Base-by-base conservation (phyloP, 495 filamentous ascomycete genomes). In the Aspergillus bertholletiae region DNA sequence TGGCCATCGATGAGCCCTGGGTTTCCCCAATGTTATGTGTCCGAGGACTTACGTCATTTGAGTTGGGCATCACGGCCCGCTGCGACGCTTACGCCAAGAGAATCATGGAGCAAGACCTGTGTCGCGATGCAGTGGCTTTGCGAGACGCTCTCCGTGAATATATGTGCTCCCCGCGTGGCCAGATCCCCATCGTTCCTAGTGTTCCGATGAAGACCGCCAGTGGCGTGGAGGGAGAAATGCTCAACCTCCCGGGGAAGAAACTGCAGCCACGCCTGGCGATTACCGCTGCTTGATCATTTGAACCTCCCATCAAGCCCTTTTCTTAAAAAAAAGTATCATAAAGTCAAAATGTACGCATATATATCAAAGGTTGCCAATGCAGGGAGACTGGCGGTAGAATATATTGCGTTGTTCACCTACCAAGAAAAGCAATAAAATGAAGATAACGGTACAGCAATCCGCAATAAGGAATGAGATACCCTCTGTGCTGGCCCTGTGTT, bases 21-120 rank as follows among this genome's bases (percentile, higher is more conserved):
- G 53, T 72, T 24, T 20, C 54, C 22, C 74, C 74, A 0, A 41
- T 76, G 53, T 35, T 74, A 7, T 32, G 49, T 24, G 66, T 76
- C 15, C 41, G 71, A 1, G 74, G 72, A 12, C 43, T 76, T 46
- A 35, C 43, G 7, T 32, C 5, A 15, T 74, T 76, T 53, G 74
- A 76, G 45, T 35, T 76, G 43, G 72, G 66, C 5, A 66, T 76
- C 47, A 74, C 69, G 21, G 74, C 64, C 7, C 48, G 64, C 21
- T 75, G 72, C 57, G 74, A 75, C 62, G 34, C 50, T 21, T 52
- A 44, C 7, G 65, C 68, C 1, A 67, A 61, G 57, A 59, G 60
- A 15, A 53, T 65, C 2, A 48, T 76, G 34, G 71, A 72, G 54
- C 51, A 48, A 3, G 58, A 65, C 4, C 48, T 75, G 35, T 43